Evolutionary conservation across 148 eudicot genomes (phyloP).

Genomic region (Dysphania ambrosioides): DNA sequence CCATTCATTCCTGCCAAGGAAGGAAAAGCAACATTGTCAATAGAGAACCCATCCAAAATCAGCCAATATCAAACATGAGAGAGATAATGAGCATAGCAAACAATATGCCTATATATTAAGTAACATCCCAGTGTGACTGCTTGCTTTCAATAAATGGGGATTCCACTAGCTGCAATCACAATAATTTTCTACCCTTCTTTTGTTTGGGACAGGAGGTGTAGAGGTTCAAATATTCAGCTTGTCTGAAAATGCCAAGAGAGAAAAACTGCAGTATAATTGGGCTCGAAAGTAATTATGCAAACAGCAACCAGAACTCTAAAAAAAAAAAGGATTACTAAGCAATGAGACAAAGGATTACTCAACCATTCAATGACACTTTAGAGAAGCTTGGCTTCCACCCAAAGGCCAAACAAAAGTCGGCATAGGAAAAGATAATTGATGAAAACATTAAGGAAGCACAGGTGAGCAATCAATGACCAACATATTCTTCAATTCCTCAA

Average conservation of each 20-base stretch:
- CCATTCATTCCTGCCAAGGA: constrained; percentile 65
- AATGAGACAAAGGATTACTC: no score
- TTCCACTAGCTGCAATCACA: neutral
- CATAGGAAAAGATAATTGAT: no score
- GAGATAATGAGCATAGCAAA: neutral
- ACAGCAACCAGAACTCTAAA: neutral
- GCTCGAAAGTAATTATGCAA: neutral
- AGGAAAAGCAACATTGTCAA: neutral
- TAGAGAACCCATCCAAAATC: neutral
- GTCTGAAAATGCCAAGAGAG: neutral
- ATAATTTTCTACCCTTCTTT: neutral
- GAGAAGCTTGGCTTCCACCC: no score
- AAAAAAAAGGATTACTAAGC: neutral
- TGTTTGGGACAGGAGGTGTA: neutral
- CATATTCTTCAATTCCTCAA: no score
- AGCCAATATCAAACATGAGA: neutral
- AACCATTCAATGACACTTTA: no score
- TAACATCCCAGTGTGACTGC: neutral
- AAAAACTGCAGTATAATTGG: neutral
- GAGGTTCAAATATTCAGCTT: neutral
- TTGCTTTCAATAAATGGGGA: neutral
- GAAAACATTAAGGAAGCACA: no score
- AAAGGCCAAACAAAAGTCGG: no score
- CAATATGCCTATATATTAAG: neutral
- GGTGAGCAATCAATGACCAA: no score